Percentiles rank a stretch among this genome's conserved stretches.
Conservation (phyloP, 2,329 filamentous ascomycete genomes). For the Microsporum ferrugineum region DNA sequence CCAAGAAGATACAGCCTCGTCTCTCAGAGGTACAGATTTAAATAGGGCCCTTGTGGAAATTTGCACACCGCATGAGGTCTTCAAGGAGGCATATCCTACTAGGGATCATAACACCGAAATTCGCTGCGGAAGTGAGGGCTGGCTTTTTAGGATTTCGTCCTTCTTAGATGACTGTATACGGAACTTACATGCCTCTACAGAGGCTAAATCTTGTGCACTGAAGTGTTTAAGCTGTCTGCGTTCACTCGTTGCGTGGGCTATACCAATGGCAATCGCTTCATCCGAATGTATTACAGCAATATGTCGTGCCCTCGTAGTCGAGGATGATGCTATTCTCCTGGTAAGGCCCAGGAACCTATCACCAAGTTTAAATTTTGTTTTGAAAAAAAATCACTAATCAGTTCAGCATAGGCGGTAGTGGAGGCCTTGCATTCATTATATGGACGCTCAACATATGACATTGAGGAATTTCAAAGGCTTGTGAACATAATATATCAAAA, state of each 20-base stretch:
- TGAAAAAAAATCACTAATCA: background rate
- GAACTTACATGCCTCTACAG: constrained; percentile 53
- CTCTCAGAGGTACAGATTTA: constrained; percentile 68
- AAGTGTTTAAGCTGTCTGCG: constrained; percentile 68
- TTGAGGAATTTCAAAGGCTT: constrained; percentile 66
- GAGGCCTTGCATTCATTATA: constrained; percentile 79
- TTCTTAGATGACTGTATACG: constrained; percentile 64
- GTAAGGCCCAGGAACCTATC: constrained; percentile 35
- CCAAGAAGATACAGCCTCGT: constrained; percentile 75
- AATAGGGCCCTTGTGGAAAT: constrained; percentile 89
- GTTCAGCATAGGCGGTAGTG: constrained; percentile 53
- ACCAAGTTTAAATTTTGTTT: constrained; percentile 6
- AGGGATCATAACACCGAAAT: constrained; percentile 54
- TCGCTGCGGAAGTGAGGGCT: constrained; percentile 70
- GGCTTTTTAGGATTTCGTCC: constrained; percentile 65
- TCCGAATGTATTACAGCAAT: constrained; percentile 59
- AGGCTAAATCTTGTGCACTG: constrained; percentile 58
- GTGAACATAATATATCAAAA: constrained; percentile 67
- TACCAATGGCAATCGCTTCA: constrained; percentile 66
- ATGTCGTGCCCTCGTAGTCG: constrained; percentile 57
- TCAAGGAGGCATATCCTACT: constrained; percentile 64
- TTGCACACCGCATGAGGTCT: constrained; percentile 67
- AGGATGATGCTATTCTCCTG: constrained; percentile 62
- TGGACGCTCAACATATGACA: constrained; percentile 58
- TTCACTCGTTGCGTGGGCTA: constrained; percentile 75